phyloP scores from a whole-genome alignment of 2,329 filamentous ascomycete species.

The Trichoderma brevicompactum region DNA sequence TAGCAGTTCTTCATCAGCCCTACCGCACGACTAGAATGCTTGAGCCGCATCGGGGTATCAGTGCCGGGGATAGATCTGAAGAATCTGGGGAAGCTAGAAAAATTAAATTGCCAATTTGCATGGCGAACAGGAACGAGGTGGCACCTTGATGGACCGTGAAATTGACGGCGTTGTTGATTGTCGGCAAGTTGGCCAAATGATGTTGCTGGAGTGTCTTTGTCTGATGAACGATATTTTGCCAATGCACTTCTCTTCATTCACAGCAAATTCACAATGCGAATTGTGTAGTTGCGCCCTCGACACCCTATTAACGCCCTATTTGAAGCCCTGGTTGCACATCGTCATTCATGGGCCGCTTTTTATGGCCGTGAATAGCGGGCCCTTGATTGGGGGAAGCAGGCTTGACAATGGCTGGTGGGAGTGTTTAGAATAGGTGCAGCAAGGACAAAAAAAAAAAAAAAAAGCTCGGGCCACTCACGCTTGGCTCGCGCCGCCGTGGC shows the following conservation, averaged over 20 bases:
- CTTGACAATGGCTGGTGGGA: neutral
- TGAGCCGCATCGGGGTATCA: slow-evolving; percentile 29
- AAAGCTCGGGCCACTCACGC: slow-evolving; percentile 27
- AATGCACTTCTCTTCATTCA: neutral
- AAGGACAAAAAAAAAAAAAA: neutral
- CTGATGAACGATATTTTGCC: neutral
- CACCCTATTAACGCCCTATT: neutral
- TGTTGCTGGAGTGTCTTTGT: neutral
- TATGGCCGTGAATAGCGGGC: slow-evolving; percentile 25
- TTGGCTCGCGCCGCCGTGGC: slow-evolving; percentile 18
- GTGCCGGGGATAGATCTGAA: slow-evolving; percentile 27
- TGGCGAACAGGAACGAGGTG: neutral
- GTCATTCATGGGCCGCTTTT: slow-evolving; percentile 26
- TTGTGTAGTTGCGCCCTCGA: neutral
- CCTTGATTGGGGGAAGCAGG: slow-evolving; percentile 14
- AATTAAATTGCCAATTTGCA: slow-evolving; percentile 10
- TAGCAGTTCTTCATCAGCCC: slow-evolving; percentile 29
- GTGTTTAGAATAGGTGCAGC: neutral
- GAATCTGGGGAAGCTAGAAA: slow-evolving; percentile 26
- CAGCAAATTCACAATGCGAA: neutral
- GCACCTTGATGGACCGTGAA: neutral
- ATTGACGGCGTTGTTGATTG: neutral
- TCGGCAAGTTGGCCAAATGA: neutral
- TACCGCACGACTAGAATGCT: slow-evolving; percentile 26
- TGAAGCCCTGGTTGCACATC: slow-evolving; percentile 26